Evolutionary conservation across 805 yeast genomes (phyloP).

Genomic region (Scheffersomyces coipomensis): DNA sequence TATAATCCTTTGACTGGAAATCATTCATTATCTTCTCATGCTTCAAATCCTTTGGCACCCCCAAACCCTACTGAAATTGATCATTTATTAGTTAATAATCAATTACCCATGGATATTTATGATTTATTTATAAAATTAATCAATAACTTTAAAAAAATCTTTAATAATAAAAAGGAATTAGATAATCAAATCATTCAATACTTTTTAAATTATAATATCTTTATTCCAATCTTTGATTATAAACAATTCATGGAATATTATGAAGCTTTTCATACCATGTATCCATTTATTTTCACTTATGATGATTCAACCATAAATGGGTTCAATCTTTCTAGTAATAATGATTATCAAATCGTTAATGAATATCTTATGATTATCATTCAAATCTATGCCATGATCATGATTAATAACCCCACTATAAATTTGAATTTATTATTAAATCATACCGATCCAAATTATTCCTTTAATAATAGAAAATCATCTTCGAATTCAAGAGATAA

Average conservation of each 20-base stretch:
- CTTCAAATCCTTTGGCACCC: not conserved
- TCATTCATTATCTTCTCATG: constrained; percentile 5
- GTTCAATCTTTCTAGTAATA: constrained; percentile 45
- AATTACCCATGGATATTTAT: constrained; percentile 39
- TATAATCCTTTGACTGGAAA: constrained; percentile 39
- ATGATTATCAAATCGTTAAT: constrained; percentile 41
- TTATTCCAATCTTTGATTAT: constrained; percentile 56
- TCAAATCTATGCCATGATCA: constrained; percentile 52
- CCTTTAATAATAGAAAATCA: constrained; percentile 7
- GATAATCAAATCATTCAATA: constrained; percentile 49
- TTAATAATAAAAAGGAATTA: constrained; percentile 34
- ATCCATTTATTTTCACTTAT: constrained; percentile 46
- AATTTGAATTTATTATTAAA: constrained; percentile 39
- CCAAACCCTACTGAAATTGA: constrained; percentile 12
- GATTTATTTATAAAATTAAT: constrained; percentile 43
- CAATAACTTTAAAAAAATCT: constrained; percentile 41
- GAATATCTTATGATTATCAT: constrained; percentile 42
- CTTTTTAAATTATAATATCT: constrained; percentile 51
- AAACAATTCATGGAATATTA: constrained; percentile 52
- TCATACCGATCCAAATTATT: constrained; percentile 33
- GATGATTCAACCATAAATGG: constrained; percentile 47
- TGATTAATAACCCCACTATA: constrained; percentile 48
- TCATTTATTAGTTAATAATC: constrained; percentile 14
- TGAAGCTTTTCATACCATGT: constrained; percentile 46
- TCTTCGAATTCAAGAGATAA: constrained; percentile 20